A percentile compares a stretch with the other conserved stretches of the same genome.
These are phyloP conservation scores for Aspergillus awamori DNA, from an alignment of 2,329 filamentous ascomycete species.

Conservation along the genomic window DNA sequence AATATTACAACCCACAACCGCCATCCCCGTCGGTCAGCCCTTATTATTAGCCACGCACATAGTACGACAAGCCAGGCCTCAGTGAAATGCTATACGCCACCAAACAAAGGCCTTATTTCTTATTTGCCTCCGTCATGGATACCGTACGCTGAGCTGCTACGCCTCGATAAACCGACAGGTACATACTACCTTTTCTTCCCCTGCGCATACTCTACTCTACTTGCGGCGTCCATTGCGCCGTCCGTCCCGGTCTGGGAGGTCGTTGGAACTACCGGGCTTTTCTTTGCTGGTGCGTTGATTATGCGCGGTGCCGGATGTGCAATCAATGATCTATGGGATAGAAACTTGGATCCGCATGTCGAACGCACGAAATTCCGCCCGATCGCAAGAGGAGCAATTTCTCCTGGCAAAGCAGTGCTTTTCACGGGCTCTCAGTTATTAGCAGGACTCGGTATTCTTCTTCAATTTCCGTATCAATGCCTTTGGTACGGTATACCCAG, in stretches of 20 bases:
- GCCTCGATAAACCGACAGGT: constrained; percentile 55
- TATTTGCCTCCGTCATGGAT: constrained; percentile 54
- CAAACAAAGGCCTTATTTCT: constrained; percentile 50
- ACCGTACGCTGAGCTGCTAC: constrained; percentile 58
- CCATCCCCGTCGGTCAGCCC: not conserved
- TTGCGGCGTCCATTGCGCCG: constrained; percentile 44
- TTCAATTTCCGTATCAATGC: constrained; percentile 47
- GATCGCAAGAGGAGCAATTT: constrained; percentile 55
- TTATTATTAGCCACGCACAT: not conserved
- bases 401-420: constrained; percentile 46
- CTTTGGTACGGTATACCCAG: constrained; percentile 50
- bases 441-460: constrained; percentile 45
- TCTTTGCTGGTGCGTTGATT: constrained; percentile 50
- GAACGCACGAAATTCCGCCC: constrained; percentile 55
- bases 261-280: constrained; percentile 42
- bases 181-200: constrained; percentile 59
- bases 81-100: constrained; percentile 46
- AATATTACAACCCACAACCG: not conserved
- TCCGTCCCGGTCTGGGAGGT: constrained; percentile 39
- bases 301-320: constrained; percentile 57
- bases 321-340: constrained; percentile 61
- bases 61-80: constrained; percentile 15
- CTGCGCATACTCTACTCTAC: constrained; percentile 52
- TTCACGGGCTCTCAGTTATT: constrained; percentile 50
- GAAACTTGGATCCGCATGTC: constrained; percentile 57